Percentiles rank a stretch among this genome's conserved stretches.
These are phyloP conservation scores for Hymenoscyphus albidus DNA, from an alignment of 2,329 filamentous ascomycete species.

Conservation along the genomic window DNA sequence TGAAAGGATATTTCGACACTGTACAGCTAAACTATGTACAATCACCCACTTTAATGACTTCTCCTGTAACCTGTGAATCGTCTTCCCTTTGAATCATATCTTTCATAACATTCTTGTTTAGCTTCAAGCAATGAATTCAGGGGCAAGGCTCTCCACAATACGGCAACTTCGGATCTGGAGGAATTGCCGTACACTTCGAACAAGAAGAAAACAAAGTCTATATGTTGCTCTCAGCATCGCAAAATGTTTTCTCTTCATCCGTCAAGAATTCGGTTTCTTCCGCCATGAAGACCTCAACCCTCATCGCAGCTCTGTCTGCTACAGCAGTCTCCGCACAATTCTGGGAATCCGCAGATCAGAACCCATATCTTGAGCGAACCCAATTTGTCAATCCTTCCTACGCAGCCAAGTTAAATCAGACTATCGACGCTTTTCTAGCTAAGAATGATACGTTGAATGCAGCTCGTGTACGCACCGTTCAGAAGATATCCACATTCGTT, in stretches of 20 bases:
- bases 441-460: slow-evolving; percentile 39
- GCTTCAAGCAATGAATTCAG: neutral
- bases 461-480: slow-evolving; percentile 38
- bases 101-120: neutral
- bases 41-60: neutral
- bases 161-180: neutral
- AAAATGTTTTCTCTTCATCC: neutral
- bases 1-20: neutral
- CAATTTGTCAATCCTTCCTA: slow-evolving; percentile 40
- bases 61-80: neutral
- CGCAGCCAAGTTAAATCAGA: slow-evolving; percentile 40
- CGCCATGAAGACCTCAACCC: neutral
- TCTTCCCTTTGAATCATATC: neutral
- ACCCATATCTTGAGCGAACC: neutral
- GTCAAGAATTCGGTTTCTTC: neutral
- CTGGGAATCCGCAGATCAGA: neutral
- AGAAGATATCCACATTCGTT: slow-evolving; percentile 42
- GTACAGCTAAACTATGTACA: neutral
- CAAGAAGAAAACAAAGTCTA: neutral
- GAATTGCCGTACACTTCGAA: neutral
- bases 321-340: neutral
- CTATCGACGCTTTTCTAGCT: slow-evolving; percentile 37
- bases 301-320: neutral
- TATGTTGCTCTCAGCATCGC: neutral
- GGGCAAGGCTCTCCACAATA: neutral